Base-by-base conservation (phyloP, 2,329 filamentous ascomycete genomes). In the Aspergillus awamori region DNA sequence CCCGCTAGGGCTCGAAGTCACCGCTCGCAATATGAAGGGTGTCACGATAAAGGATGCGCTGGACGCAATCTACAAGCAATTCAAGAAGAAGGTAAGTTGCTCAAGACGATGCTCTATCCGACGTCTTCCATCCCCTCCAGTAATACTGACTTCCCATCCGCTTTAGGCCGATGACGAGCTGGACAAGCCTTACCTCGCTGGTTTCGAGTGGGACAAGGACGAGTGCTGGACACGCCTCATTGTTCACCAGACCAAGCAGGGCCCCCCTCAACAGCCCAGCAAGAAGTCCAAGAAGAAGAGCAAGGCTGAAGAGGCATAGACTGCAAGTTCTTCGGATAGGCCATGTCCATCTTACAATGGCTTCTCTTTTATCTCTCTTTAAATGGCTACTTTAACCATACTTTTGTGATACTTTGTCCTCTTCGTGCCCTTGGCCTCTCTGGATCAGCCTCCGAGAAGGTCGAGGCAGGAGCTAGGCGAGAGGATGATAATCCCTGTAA, bases 1-100 rank as follows among this genome's bases (percentile, higher is more conserved):
- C 84, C 91, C 92, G 15, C 83, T 96, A 57, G 94, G 94, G 55
- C 86, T 95, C 59, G 89, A 94, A 74, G 91, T 97, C 68, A 91
- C 90, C 33, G 94, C 93, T 74, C 87, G 94, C 73, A 98, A 97
- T 80, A 82, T 93, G 71, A 94, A 93, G 79, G 94, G 94, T 59
- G 93, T 98, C 69, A 98, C 94, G 60, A 94, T 98, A 84, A 97
- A 97, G 84, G 94, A 98, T 79, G 93, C 93, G 61, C 77, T 97
- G 77, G 93, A 97, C 77, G 94, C 92, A 72, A 97, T 98, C 80
- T 84, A 97, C 85, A 97, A 97, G 84, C 87, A 91, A 70, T 96
- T 92, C 84, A 96, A 96, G 86, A 97, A 97, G 87, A 90, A 93
- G 86, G 94, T 93, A 80, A 70, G 87, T 77, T 10, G 17, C 26